Base-by-base conservation (phyloP, 306 rosid species). In the Pterocarpus santalinus region DNA sequence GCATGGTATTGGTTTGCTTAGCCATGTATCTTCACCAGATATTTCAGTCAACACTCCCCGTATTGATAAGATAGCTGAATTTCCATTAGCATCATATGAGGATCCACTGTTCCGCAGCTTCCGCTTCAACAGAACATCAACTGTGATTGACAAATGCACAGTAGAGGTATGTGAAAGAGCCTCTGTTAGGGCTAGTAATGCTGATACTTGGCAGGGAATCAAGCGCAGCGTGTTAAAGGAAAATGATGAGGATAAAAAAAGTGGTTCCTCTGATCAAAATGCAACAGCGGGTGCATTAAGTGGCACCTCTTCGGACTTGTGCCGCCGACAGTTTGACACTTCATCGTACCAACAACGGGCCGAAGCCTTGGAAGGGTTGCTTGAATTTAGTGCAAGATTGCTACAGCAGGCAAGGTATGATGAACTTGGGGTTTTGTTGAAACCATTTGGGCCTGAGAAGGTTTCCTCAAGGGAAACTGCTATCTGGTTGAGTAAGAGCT, bases 391-490 rank as follows among this genome's bases (percentile, higher is more conserved):
- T 88, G 98, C 99, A 43, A 92, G 97, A 77, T 85, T 96, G 85
- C 97, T 93, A 9, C 94, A 89, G 73, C 94, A 92, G 8, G 93
- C 89, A 86, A 87, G 94, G 76, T 96, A 96, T 49, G 98, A 93
- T 8, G 99, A 96, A 87, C 97, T 96, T 4, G 99, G 98, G 75
- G 99, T 96, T 77, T 79, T 96, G 88, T 77, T 96, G 81, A 96
- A 92, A 88, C 99, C 99, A 44, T 96, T 96, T 75, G 99, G 99
- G 7, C 98, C 97, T 0, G 99, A 86, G 36, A 96, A 93, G 84
- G 99, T 92, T 83, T 94, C 98, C 69, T 97, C 99, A 1, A 90
- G 99, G 76, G 99, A 96, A 92, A 96, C 99, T 78, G 99, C 99
- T 30, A 96, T 96, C 73, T 96, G 99, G 99, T 89, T 96, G 90